Evolutionary conservation across 441 rosid genomes (phyloP).

Genomic region (Sinapis alba): DNA sequence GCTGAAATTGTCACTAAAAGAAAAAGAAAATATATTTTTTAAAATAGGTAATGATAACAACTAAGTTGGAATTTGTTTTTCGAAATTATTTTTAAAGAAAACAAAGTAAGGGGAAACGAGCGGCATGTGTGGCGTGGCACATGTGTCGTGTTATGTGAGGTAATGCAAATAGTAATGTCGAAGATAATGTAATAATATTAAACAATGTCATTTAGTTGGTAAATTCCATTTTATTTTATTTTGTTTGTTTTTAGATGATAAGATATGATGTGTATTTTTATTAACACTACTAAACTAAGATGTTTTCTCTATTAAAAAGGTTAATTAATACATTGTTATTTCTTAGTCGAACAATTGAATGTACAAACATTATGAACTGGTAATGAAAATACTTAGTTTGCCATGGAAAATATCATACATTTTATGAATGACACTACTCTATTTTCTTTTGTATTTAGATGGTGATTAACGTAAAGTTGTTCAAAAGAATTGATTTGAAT

Average conservation of each 20-base stretch:
- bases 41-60: constrained; percentile 28
- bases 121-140: constrained; percentile 33
- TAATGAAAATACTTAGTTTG: neutral
- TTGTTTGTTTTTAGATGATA: neutral
- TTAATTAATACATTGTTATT: neutral
- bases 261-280: neutral
- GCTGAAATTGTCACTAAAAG: neutral
- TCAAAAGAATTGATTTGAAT: neutral
- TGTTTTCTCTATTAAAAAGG: neutral
- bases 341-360: neutral
- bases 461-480: neutral
- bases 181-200: constrained; percentile 3
- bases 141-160: constrained; percentile 26
- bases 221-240: neutral
- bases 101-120: neutral
- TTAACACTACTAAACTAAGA: neutral
- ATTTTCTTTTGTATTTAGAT: neutral
- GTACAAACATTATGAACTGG: neutral
- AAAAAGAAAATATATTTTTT: neutral
- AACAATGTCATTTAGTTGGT: neutral
- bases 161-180: neutral
- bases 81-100: neutral
- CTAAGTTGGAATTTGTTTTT: constrained; percentile 23
- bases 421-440: neutral
- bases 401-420: neutral